Base-by-base conservation (phyloP, 768 basidiomycete species). In the Panellus pusillus region DNA sequence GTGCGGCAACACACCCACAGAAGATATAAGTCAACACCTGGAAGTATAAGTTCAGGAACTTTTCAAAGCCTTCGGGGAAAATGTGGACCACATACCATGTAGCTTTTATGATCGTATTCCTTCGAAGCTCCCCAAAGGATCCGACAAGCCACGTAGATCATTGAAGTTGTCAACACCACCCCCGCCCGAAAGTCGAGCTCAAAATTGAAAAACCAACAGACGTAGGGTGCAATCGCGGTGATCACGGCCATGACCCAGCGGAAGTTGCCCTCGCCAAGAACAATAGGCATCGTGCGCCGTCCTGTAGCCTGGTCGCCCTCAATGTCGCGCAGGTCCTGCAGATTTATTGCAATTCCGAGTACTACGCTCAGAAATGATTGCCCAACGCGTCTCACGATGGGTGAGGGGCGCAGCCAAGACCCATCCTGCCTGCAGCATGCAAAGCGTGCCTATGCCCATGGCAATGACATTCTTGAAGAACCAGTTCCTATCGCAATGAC, bases 261-360 rank as follows among this genome's bases (percentile, higher is more conserved):
- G 6, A 71, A 68, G 4, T 62, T 40, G n/a, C 60, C 24, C 32
- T 11, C 32, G 0, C 75, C 76, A 45, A 71, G 66, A 29, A 71
- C 68, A 48, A 78, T 74, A 2, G 76, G 76, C 15, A 77, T 54
- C 0, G 76, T 77, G 4, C 64, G 38, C 6, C 76, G 67, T 6
- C 75, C 70, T 0, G 66, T 65, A 40, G 66, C 35, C 12, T 64
- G 63, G 39, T 78, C 77, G 0, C 77, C 76, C 15, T 63, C 62
- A 13, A 68, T 55, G 51, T 78, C 77, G 35, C 73, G 72, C 51
- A 74, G 74, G 48, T 77, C 77, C 63, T 58, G 57, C 5, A 71
- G 67, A 41, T 75, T 75, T 12, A 73, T 70, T 2, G 74, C 74
- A 2, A 74, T 71, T 3, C 70, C 57, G 39, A 75, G 69, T 9